These are phyloP conservation scores for Fusarium buxicola DNA, from an alignment of 2,329 filamentous ascomycete species.

Conservation along the genomic window DNA sequence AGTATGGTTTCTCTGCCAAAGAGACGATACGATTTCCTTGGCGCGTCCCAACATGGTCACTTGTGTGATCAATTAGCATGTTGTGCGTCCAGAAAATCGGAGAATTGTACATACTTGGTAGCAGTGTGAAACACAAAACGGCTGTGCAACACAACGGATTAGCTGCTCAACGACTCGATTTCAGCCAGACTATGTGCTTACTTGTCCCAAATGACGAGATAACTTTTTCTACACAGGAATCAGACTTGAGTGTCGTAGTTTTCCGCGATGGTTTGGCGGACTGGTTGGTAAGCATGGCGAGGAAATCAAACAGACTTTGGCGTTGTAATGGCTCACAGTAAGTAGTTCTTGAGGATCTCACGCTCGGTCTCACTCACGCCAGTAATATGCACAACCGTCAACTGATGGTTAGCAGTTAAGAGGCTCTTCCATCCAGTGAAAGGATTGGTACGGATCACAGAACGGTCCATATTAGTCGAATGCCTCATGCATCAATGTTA, in stretches of 20 bases:
- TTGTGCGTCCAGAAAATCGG: slow-evolving; percentile 13
- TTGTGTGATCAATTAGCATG: slow-evolving; percentile 9
- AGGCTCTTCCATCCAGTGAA: slow-evolving; percentile 30
- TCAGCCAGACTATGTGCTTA: neutral
- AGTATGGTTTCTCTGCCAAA: slow-evolving; percentile 13
- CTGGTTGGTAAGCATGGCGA: neutral
- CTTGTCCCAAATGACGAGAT: slow-evolving; percentile 13
- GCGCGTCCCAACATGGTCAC: slow-evolving; percentile 23
- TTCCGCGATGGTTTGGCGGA: slow-evolving; percentile 2
- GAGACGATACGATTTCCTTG: slow-evolving; percentile 23
- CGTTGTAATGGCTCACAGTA: neutral
- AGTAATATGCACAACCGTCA: slow-evolving; percentile 13
- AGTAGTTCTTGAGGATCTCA: slow-evolving; percentile 22
- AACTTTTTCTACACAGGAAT: neutral
- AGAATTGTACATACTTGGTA: slow-evolving; percentile 34
- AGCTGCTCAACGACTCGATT: slow-evolving; percentile 8
- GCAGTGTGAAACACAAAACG: slow-evolving; percentile 26
- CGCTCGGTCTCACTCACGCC: slow-evolving; percentile 11
- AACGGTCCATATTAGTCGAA: neutral
- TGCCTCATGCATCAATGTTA: too few species aligned
- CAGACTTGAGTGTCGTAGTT: neutral
- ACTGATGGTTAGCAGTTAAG: slow-evolving; percentile 18
- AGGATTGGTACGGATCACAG: slow-evolving; percentile 28
- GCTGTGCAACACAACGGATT: slow-evolving; percentile 12
- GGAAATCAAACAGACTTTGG: neutral